Conservation (phyloP, 2,329 filamentous ascomycete species). For the Xylariaceae sp. region DNA sequence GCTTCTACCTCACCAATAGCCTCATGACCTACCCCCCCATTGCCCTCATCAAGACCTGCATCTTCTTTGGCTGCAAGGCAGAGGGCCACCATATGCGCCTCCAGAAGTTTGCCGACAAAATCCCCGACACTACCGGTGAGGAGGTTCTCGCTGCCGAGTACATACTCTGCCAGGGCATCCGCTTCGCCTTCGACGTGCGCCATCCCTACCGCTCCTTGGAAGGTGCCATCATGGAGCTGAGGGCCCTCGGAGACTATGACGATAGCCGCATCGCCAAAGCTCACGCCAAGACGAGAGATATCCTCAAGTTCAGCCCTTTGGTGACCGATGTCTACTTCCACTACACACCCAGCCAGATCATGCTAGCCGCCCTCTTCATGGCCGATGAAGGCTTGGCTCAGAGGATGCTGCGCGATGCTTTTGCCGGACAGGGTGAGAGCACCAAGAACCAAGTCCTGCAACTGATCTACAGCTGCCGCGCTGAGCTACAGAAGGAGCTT, state of each 20-base stretch:
- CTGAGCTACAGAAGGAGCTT: conserved; percentile 55
- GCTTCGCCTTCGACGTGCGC: conserved; percentile 89
- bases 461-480: conserved; percentile 49
- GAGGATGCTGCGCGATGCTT: conserved; percentile 43
- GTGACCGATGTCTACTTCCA: conserved; percentile 97
- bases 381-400: conserved; percentile 66
- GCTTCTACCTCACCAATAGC: conserved; percentile 94
- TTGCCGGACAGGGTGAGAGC: conserved; percentile 29
- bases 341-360: conserved; percentile 91
- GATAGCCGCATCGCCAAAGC: conserved; percentile 55
- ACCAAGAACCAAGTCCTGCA: conserved; percentile 46
- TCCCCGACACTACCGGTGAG: conserved; percentile 70
- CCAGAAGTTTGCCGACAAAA: conserved; percentile 64
- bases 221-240: conserved; percentile 79
- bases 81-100: conserved; percentile 76
- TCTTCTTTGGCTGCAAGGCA: conserved; percentile 92
- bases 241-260: conserved; percentile 63
- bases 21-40: conserved; percentile 95
- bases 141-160: conserved; percentile 90
- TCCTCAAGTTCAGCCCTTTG: conserved; percentile 75
- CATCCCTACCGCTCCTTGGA: conserved; percentile 88
- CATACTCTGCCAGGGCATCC: conserved; percentile 83
- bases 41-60: conserved; percentile 81
- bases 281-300: conserved; percentile 68
- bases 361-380: conserved; percentile 75